Evolutionary conservation across 495 filamentous ascomycete genomes (phyloP).

Genomic region (Tuber indicum): DNA sequence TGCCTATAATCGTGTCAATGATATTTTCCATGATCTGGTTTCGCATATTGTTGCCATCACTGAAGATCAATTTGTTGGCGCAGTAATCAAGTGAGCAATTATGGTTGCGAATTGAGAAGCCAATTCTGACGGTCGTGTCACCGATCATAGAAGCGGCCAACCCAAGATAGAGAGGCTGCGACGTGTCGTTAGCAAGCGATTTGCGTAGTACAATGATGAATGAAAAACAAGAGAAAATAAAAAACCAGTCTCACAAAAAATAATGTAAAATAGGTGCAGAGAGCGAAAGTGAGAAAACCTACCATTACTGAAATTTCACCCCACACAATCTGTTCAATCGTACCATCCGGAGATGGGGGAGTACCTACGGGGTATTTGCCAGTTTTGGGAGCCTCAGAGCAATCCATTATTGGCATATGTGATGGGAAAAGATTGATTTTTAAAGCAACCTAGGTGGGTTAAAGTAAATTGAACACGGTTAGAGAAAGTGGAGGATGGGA

Average conservation of each 20-base stretch:
- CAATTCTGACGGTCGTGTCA: conserved; percentile 51
- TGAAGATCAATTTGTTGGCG: conserved; percentile 51
- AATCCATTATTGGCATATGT: too few relatives aligned
- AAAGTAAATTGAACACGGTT: too few relatives aligned
- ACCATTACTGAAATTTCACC: conserved; percentile 32
- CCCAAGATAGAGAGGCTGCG: conserved; percentile 59
- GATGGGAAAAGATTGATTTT: too few relatives aligned
- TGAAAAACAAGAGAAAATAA: too few relatives aligned
- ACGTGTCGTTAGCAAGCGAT: background rate
- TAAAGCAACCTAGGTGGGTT: too few relatives aligned
- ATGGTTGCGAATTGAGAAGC: conserved; percentile 66
- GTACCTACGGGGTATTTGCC: background rate
- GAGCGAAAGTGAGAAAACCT: background rate
- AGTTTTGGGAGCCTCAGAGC: too few relatives aligned
- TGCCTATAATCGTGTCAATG: conserved; percentile 50
- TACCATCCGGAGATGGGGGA: background rate
- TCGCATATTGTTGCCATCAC: conserved; percentile 37
- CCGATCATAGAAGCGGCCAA: conserved; percentile 52
- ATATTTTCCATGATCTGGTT: conserved; percentile 53
- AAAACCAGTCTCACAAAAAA: too few relatives aligned
- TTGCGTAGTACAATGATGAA: background rate
- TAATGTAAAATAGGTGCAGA: too few relatives aligned
- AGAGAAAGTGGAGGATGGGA: too few relatives aligned
- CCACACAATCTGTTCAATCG: conserved; percentile 24
- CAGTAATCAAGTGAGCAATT: conserved; percentile 68